Percentiles rank a stretch among this genome's conserved stretches.
Conservation (phyloP, 1,139 yeast genomes). For the Nakaseomyces delphensis region DNA sequence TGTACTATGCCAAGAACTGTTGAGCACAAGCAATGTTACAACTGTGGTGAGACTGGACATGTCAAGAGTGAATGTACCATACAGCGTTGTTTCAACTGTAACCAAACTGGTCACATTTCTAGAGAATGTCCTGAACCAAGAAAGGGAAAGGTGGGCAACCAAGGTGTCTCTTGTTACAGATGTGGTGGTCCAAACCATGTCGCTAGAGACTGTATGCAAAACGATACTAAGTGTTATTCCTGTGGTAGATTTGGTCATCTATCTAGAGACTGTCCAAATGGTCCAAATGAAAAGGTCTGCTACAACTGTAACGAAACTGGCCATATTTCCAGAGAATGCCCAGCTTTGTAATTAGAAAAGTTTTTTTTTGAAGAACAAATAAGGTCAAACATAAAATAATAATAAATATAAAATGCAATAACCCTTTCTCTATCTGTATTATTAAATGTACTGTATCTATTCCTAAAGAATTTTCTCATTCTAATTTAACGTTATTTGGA, state of each 20-base stretch:
- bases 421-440: constrained; percentile 7
- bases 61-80: constrained; percentile 61
- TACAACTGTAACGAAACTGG: constrained; percentile 87
- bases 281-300: constrained; percentile 51
- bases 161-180: constrained; percentile 68
- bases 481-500: constrained; percentile 12
- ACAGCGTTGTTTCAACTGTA: constrained; percentile 78
- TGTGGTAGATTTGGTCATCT: constrained; percentile 89
- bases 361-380: background rate
- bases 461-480: constrained; percentile 6
- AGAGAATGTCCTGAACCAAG: constrained; percentile 53
- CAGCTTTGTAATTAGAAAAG: constrained; percentile 19
- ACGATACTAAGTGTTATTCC: constrained; percentile 74
- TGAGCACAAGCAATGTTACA: constrained; percentile 78
- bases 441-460: constrained; percentile 10
- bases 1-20: constrained; percentile 84
- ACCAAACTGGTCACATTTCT: constrained; percentile 77
- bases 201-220: constrained; percentile 84
- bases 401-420: background rate
- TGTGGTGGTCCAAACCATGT: constrained; percentile 92
- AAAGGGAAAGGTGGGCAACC: constrained; percentile 20
- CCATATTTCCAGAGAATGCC: constrained; percentile 82
- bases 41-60: constrained; percentile 70
- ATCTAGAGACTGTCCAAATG: constrained; percentile 67
- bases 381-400: constrained; percentile 1